Base-by-base conservation (phyloP, 2,329 filamentous ascomycete species). In the Sarocladium kiliense region DNA sequence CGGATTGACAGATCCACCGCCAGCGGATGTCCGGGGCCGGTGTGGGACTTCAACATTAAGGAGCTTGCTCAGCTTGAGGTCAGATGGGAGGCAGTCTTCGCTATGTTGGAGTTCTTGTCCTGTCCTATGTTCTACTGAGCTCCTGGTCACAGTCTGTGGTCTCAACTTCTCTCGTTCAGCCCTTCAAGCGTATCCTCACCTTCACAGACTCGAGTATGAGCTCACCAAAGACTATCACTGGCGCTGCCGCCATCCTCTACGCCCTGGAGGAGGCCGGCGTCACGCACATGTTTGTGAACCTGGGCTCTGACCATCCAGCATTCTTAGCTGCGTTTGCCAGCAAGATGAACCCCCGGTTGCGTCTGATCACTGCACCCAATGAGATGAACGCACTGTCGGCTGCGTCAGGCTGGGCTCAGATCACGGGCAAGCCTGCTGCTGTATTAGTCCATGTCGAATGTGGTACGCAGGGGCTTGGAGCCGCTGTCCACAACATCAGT, bases 191-290 rank as follows among this genome's bases (percentile, higher is more conserved):
- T 41, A 10, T 41, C 6, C 10, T n/a, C n/a, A 6, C 9, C 37
- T 10, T 6, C 9, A 41, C 9, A 18, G 9, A 41, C 9, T 34
- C 30, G 9, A 47, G 5, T 12, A 50, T 50, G 25, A 27, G 16
- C 19, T 16, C 30, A 6, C 25, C 25, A 26, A 25, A 45, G 19
- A 23, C 21, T 12, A 54, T 45, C 23, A 54, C 37, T 30, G 53
- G 53, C 9, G 53, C 53, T 21, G 36, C 37, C 2, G 53, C 57
- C 55, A 87, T 87, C 70, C 86, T 87, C 60, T 83, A 85, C 71
- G 79, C 81, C 30, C 68, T 87, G 34, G 85, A 81, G 78, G 82
- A 85, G 2, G 74, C 76, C 5, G 77, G 77, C 41, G 71, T 80
- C 50, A 74, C 69, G 30, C 71, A 79, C 67, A 72, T 76, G 56